Base-by-base conservation (phyloP, 495 filamentous ascomycete genomes). In the Aspergillus hancockii region DNA sequence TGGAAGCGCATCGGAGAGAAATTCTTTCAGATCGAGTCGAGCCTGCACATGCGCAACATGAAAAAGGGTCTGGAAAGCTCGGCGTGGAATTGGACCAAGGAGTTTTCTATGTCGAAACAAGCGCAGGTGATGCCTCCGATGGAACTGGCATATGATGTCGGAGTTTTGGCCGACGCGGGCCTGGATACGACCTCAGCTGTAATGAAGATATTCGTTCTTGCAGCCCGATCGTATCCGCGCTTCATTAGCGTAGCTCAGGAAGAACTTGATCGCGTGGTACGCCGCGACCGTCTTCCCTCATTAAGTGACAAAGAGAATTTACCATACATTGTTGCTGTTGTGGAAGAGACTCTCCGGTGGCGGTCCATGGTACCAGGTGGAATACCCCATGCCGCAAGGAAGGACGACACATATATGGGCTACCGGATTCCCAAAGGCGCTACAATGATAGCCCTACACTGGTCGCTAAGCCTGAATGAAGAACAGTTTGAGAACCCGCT, bases 401-500 rank as follows among this genome's bases (percentile, higher is more conserved):
- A 76, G 13, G 84, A 85, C 49, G 82, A 87, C 57, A 74, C 72
- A n/a, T 83, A 83, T 57, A 62, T 70, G 18, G 81, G 80, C 12
- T 79, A 78, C 57, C 70, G 66, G 8, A 79, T 84, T 31, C 81
- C 83, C 21, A 78, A 78, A 59, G 71, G 73, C 23, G 69, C 79
- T 1, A 71, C 63, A 8, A 66, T 83, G 9, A 61, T 82, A 21
- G 63, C 71, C 28, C 76, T 78, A 36, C 65, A 69, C 31, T 83
- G 78, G 78, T 57, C 71, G 8, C 78, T 83, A 54, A 62, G 72
- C 54, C 63, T 68, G 40, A 71, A 79, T 55, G 70, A 72, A 10
- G 43, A 59, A 9, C 53, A 65, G 38, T 73, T 75, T 58, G 68
- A 71, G 1, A 65, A 79, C 16, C 75, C 79, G 3, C 9, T 60